A percentile compares a stretch with the other conserved stretches of the same genome.
Evolutionary conservation across 148 eudicot species (phyloP).

Genomic region (Vaccinium macrocarpon): DNA sequence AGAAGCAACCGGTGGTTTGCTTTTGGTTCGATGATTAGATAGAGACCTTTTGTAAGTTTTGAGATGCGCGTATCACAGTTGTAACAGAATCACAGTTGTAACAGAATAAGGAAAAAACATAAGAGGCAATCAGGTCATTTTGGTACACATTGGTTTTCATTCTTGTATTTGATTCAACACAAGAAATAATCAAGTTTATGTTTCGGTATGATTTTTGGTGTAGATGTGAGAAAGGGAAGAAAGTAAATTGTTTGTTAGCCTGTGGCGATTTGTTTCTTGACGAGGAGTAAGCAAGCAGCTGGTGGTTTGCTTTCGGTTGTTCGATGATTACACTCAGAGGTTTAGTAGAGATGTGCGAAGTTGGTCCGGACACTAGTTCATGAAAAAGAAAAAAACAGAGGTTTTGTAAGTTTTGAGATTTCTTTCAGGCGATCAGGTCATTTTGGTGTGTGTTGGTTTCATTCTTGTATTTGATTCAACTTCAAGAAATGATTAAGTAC

Average conservation of each 20-base stretch:
- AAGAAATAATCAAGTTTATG: background rate
- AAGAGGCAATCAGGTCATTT: background rate
- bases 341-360: background rate
- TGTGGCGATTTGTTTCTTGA: constrained; percentile 43
- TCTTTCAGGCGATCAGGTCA: background rate
- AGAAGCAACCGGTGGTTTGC: constrained; percentile 29
- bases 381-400: too few relatives aligned
- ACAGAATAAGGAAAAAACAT: background rate
- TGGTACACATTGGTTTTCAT: background rate
- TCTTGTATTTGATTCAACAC: background rate
- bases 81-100: too few relatives aligned
- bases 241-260: constrained; percentile 25
- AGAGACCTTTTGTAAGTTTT: too few relatives aligned
- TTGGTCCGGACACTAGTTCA: background rate
- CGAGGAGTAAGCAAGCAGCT: constrained; percentile 31
- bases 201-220: background rate
- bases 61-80: too few relatives aligned
- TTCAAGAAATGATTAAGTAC: background rate
- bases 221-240: too few relatives aligned
- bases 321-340: background rate
- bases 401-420: background rate
- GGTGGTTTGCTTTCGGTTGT: constrained; percentile 31
- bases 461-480: background rate
- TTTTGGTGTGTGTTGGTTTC: background rate
- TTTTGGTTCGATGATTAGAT: constrained; percentile 17